Evolutionary conservation across 805 yeast species (phyloP).

Genomic region (Blastobotrys americana): DNA sequence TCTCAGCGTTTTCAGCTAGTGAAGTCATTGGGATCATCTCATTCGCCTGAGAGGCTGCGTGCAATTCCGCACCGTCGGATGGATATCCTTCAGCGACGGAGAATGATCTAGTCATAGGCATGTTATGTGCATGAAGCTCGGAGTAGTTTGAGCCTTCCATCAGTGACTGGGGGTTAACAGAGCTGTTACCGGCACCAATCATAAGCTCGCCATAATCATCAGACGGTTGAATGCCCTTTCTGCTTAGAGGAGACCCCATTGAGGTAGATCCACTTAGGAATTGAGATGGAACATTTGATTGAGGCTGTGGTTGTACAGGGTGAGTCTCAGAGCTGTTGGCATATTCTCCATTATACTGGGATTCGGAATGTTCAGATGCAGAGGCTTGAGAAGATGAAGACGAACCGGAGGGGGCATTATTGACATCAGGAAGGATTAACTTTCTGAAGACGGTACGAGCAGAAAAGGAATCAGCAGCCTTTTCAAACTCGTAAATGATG

Average conservation of each 20-base stretch:
- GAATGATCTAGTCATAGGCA: constrained; percentile 17
- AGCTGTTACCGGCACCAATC: background rate
- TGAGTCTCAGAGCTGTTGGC: background rate
- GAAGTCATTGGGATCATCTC: background rate
- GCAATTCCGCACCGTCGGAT: constrained; percentile 3
- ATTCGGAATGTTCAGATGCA: background rate
- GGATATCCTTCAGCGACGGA: constrained; percentile 16
- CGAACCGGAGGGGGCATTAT: background rate
- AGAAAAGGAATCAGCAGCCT: constrained; percentile 29
- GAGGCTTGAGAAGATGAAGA: background rate
- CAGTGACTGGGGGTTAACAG: background rate
- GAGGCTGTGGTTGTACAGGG: background rate
- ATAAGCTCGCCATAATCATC: background rate
- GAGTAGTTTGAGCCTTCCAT: background rate
- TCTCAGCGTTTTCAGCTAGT: constrained; percentile 7
- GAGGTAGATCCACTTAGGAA: background rate
- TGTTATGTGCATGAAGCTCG: background rate
- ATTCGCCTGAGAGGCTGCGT: background rate
- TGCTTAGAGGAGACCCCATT: background rate
- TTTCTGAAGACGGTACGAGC: constrained; percentile 32
- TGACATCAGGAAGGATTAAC: constrained; percentile 12
- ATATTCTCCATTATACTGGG: constrained; percentile 1
- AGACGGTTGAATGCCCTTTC: background rate
- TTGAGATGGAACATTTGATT: background rate
- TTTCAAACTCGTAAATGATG: constrained; percentile 31